Percentiles rank a stretch among this genome's conserved stretches.
phyloP scores from a whole-genome alignment of 2,329 filamentous ascomycete species.

The Periconia digitata region DNA sequence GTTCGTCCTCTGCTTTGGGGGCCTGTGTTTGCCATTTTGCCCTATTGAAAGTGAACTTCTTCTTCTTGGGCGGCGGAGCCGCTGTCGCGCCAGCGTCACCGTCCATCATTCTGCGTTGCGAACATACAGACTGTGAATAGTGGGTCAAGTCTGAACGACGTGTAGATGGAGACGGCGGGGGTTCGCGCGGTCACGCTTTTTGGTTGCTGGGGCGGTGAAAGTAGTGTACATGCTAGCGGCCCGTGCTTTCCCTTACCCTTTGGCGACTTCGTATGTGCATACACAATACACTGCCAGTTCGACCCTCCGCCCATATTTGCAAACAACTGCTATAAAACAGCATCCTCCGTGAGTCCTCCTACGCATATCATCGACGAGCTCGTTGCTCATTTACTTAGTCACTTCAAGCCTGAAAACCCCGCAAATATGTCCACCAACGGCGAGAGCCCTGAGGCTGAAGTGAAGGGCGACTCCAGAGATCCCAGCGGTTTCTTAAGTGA shows the following conservation, averaged over 20 bases:
- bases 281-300: background rate
- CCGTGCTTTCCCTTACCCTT: constrained; percentile 18
- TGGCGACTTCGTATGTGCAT: background rate
- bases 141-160: constrained; percentile 1
- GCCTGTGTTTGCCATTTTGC: constrained; percentile 50
- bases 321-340: background rate
- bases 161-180: constrained; percentile 3
- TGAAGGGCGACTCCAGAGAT: constrained; percentile 76
- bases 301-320: background rate
- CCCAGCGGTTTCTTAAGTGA: constrained; percentile 91
- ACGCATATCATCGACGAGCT: background rate
- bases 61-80: constrained; percentile 42
- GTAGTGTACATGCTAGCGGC: constrained; percentile 4
- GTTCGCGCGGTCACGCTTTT: constrained; percentile 39
- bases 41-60: constrained; percentile 58
- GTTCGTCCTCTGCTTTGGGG: constrained; percentile 36
- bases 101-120: constrained; percentile 29
- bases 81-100: constrained; percentile 15
- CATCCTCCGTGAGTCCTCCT: background rate
- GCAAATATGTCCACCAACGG: constrained; percentile 57
- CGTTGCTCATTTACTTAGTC: background rate
- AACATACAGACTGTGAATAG: constrained; percentile 1
- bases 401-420: background rate
- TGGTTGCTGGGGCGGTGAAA: background rate
- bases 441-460: constrained; percentile 58